Conservation (phyloP, 371 early-diverging fungal genomes). For the Mortierella sp. region DNA sequence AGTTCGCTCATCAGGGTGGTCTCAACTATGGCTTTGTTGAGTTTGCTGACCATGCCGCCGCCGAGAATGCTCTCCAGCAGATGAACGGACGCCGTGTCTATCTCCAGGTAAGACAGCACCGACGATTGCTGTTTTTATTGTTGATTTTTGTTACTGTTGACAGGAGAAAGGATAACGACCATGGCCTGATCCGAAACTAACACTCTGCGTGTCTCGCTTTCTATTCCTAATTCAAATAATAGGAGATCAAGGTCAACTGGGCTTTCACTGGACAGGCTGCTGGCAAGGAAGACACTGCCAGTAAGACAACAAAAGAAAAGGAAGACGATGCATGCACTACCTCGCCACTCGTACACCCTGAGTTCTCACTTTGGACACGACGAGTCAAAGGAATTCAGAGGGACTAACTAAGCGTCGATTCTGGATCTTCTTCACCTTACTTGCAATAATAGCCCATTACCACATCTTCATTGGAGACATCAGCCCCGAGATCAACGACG, state of each 20-base stretch:
- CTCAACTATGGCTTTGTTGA: slow-evolving; percentile 95
- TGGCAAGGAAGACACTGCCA: slow-evolving; percentile 73
- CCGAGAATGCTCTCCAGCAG: slow-evolving; percentile 80
- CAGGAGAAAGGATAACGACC: neutral
- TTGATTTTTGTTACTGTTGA: neutral
- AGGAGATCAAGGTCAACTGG: slow-evolving; percentile 92
- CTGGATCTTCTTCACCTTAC: neutral
- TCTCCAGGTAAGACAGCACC: slow-evolving; percentile 61
- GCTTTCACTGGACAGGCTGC: slow-evolving; percentile 72
- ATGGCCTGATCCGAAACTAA: neutral
- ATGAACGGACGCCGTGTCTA: slow-evolving; percentile 84
- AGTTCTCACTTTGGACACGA: neutral
- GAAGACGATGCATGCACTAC: neutral
- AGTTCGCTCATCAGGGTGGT: slow-evolving; percentile 64
- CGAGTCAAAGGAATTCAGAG: too few species aligned
- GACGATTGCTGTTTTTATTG: neutral
- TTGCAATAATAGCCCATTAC: slow-evolving; percentile 66
- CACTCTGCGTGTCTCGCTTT: neutral
- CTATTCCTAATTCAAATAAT: slow-evolving; percentile 23
- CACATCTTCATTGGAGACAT: slow-evolving; percentile 91
- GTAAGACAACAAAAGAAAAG: slow-evolving; percentile 37
- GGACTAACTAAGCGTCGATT: neutral
- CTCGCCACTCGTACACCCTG: neutral
- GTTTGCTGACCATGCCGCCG: slow-evolving; percentile 79
- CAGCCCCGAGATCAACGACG: slow-evolving; percentile 83